These are phyloP conservation scores for Lantana camara DNA, from an alignment of 257 asterid genomes.

Conservation along the genomic window DNA sequence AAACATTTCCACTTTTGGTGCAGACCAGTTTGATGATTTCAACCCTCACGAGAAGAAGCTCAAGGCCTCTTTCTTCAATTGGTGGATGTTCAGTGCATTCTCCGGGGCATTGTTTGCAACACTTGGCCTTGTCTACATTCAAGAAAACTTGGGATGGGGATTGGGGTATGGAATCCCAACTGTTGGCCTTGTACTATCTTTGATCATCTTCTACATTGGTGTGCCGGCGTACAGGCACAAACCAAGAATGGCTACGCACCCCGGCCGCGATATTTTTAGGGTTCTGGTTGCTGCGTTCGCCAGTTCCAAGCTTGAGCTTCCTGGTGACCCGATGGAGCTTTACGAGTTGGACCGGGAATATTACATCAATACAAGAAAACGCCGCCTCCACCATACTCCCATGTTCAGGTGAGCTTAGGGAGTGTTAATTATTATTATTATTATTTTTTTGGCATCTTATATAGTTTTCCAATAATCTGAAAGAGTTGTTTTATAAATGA, in stretches of 20 bases:
- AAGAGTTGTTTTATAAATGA: no score
- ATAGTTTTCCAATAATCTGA: no score
- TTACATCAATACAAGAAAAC: conserved; percentile 51
- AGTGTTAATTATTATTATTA: no score
- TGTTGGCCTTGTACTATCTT: conserved; percentile 54
- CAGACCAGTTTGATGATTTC: conserved; percentile 83
- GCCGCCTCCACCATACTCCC: conserved; percentile 62
- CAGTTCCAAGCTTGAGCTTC: conserved; percentile 50
- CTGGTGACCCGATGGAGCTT: conserved; percentile 48
- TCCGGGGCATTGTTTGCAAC: conserved; percentile 75
- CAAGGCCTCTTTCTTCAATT: conserved; percentile 79
- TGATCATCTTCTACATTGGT: conserved; percentile 65
- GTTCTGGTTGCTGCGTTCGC: conserved; percentile 54
- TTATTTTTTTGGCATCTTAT: no score
- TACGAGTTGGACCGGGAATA: conserved; percentile 63
- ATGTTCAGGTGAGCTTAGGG: conserved; percentile 53
- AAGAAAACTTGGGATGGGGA: conserved; percentile 87
- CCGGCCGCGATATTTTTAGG: conserved; percentile 52
- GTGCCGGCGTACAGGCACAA: conserved; percentile 76
- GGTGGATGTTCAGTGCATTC: conserved; percentile 95
- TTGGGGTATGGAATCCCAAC: conserved; percentile 84
- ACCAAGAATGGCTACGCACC: conserved; percentile 50
- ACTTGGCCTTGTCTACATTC: conserved; percentile 77
- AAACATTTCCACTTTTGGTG: conserved; percentile 91
- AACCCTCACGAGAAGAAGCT: conserved; percentile 66